Base-by-base conservation (phyloP, 129 eudicot species). In the Escallonia herrerae region DNA sequence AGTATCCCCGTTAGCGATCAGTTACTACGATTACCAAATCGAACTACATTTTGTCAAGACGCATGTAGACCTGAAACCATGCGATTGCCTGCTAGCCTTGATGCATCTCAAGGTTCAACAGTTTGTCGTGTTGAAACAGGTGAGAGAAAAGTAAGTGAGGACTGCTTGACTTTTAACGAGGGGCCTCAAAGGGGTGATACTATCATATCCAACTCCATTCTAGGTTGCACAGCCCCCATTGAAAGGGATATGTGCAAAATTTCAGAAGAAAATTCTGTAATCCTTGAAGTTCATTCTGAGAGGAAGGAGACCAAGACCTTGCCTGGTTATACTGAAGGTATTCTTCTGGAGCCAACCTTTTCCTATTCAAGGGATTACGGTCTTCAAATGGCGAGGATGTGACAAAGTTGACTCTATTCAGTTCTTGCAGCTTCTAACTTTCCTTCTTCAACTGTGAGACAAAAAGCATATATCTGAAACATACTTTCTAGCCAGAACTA, bases 21-120 rank as follows among this genome's bases (percentile, higher is more conserved):
- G 62, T 76, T 14, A 40, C 57, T 56, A 72, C 66, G 60, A 54
- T 62, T 78, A 69, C 72, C 81, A 57, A 62, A 70, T 58, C 69
- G 40, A 58, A 61, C 59, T 73, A 62, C 40, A 62, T 56, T 61
- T 3, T 52, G 64, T 57, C 56, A 37, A 53, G 48, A 72, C 56
- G n/a, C 49, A 15, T 66, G 64, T 60, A 71, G 15, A 65, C 44
- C 38, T 56, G 68, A 79, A 61, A 56, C 45, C 56, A 14, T 5
- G 54, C 68, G 13, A 62, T 59, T 63, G 60, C 54, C 65, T 33
- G 64, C 39, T 63, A 55, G 47, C 69, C 72, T 58, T 43, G 73
- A 74, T 62, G 65, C 22, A 74, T 66, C 15, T 53, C 78, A 62
- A 37, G 65, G 40, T 7, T 15, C 62, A 13, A 14, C 58, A 56